Base-by-base conservation (phyloP, 768 basidiomycete genomes). In the Tricholoma sp. region DNA sequence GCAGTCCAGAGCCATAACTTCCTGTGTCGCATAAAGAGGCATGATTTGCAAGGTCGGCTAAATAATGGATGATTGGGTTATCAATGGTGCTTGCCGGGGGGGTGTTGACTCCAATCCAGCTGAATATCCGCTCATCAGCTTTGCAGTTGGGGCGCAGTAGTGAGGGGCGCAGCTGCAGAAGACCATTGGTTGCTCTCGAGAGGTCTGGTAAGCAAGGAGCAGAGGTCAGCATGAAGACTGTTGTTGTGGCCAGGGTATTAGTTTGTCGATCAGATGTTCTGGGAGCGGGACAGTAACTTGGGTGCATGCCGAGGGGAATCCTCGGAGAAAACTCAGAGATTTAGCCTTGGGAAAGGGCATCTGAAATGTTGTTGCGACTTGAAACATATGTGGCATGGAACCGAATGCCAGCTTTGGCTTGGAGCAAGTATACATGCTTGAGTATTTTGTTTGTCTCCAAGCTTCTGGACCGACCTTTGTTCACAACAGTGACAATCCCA, bases 61-160 rank as follows among this genome's bases (percentile, higher is more conserved):
- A 24, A 24, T 32, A 15, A 9, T 28, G 6, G 20, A 44, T 41
- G 36, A 54, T 24, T 45, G 53, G 53, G 42, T 54, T 24, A 18
- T 47, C 28, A 3, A 54, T 54, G 15, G 45, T 41, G n/a, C 58
- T 50, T 0, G 60, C 52, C 1, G 69, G 69, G 0, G 73, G 65
- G 0, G 55, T 49, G 53, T 71, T 67, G 0, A 74, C 62, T 0
- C 75, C 75, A 29, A 50, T 62, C 75, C 74, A 76, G 6, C 15
- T n/a, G 56, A 68, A 65, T 33, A 70, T 61, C 5, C 64, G 57
- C 45, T 70, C 60, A 11, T 53, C 52, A 8, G 69, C 67, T 10
- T 31, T 42, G 51, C 69, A 68, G 24, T 36, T 39, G 2, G 67
- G 69, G 1, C 62, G 61, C 0, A 72, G 61, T 0, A 52, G 51